Conservation (phyloP, 768 basidiomycete genomes). For the Amanita jacksonii region DNA sequence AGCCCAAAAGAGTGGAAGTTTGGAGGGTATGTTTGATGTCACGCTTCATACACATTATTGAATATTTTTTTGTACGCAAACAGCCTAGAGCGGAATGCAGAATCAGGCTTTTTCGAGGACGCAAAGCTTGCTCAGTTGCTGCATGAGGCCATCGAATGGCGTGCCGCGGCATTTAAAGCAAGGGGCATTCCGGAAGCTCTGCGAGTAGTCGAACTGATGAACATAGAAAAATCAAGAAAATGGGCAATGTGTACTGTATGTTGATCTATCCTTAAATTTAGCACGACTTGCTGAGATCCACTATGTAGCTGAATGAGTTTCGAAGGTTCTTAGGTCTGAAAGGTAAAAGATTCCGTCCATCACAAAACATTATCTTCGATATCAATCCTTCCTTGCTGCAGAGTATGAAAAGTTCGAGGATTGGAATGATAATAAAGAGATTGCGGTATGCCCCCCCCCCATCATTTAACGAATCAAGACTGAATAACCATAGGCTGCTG, state of each 20-base stretch:
- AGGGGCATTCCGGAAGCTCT: slow-evolving; percentile 60
- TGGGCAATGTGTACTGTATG: slow-evolving; percentile 71
- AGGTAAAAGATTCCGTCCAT: slow-evolving; percentile 28
- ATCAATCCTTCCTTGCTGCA: slow-evolving; percentile 16
- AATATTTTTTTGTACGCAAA: not conserved
- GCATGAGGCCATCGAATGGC: slow-evolving; percentile 47
- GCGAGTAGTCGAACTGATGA: slow-evolving; percentile 59
- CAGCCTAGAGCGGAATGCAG: slow-evolving; percentile 43
- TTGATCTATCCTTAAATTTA: slow-evolving; percentile 2
- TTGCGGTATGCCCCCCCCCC: slow-evolving; percentile 33
- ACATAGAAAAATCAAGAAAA: slow-evolving; percentile 52
- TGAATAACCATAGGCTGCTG: slow-evolving; percentile 36
- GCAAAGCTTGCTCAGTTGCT: slow-evolving; percentile 52
- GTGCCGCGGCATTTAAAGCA: slow-evolving; percentile 58
- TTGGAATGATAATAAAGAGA: slow-evolving; percentile 57
- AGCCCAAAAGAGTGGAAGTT: slow-evolving; percentile 48
- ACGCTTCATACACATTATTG: not conserved
- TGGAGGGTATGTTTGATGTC: slow-evolving; percentile 24
- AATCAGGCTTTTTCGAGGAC: slow-evolving; percentile 52
- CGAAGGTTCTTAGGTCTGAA: slow-evolving; percentile 62
- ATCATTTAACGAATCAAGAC: not conserved
- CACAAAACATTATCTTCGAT: not conserved
- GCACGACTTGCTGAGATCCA: slow-evolving; percentile 4
- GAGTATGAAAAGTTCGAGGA: slow-evolving; percentile 57
- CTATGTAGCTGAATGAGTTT: slow-evolving; percentile 57